Conservation (phyloP, 352 stramenopile genomes). For the Globisporangium yorkense region DNA sequence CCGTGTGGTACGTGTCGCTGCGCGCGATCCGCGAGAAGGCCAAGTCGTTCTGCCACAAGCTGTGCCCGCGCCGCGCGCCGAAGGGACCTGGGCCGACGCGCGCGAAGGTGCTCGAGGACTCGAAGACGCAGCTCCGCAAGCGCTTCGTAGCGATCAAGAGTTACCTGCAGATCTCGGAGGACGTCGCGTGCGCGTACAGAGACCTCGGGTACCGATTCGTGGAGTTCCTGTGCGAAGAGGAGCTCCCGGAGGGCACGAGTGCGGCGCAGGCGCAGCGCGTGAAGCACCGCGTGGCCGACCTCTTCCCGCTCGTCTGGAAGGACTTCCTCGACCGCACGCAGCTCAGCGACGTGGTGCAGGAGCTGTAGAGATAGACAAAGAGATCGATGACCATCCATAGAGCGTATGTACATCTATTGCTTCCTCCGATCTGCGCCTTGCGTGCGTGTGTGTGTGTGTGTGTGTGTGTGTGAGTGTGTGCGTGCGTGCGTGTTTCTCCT, state of each 20-base stretch:
- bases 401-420: slow-evolving; percentile 3
- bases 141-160: slow-evolving; percentile 50
- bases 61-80: slow-evolving; percentile 23
- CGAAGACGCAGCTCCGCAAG: slow-evolving; percentile 30
- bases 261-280: slow-evolving; percentile 20
- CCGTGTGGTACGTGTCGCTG: slow-evolving; percentile 80
- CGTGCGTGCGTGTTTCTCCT: not conserved
- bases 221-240: slow-evolving; percentile 40
- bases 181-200: slow-evolving; percentile 32
- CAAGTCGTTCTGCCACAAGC: slow-evolving; percentile 47
- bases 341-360: slow-evolving; percentile 29
- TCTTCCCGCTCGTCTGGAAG: slow-evolving; percentile 73
- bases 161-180: slow-evolving; percentile 44
- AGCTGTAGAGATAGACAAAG: not conserved
- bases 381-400: not conserved
- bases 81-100: slow-evolving; percentile 12
- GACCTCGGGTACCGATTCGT: slow-evolving; percentile 57
- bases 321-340: slow-evolving; percentile 49
- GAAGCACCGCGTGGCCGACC: slow-evolving; percentile 43
- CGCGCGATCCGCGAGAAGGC: slow-evolving; percentile 84
- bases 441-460: too few species aligned
- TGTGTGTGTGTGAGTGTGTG: too few species aligned
- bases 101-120: slow-evolving; percentile 13
- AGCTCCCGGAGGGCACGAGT: slow-evolving; percentile 22
- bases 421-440: not conserved